phyloP scores from a whole-genome alignment of 208 protist genomes.

The Trypanosoma platydactyli region DNA sequence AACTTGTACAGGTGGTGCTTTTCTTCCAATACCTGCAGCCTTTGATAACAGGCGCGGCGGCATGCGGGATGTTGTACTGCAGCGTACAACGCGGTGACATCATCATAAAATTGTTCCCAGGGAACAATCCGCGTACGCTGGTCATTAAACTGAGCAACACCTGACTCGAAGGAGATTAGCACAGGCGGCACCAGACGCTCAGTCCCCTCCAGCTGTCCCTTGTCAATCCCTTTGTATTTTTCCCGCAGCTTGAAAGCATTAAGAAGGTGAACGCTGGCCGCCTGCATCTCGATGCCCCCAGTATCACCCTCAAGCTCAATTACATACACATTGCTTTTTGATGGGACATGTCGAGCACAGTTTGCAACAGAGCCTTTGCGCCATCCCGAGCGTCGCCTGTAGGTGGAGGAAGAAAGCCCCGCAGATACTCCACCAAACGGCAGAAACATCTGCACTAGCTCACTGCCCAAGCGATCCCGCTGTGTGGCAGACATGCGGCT shows the following conservation, averaged over 20 bases:
- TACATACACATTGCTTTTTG: slow-evolving; percentile 40
- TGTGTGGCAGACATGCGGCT: slow-evolving; percentile 7
- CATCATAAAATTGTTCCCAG: slow-evolving; percentile 77
- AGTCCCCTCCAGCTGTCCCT: slow-evolving; percentile 48
- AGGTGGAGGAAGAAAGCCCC: background rate
- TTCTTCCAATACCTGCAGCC: slow-evolving; percentile 91
- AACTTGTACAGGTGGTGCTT: slow-evolving; percentile 93
- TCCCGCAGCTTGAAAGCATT: slow-evolving; percentile 52
- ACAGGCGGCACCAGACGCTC: slow-evolving; percentile 33
- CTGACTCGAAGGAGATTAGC: slow-evolving; percentile 62
- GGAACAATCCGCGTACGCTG: slow-evolving; percentile 49
- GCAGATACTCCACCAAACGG: background rate
- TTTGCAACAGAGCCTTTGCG: slow-evolving; percentile 5
- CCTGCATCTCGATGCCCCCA: slow-evolving; percentile 76
- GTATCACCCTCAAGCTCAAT: slow-evolving; percentile 70
- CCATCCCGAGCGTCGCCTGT: slow-evolving; percentile 17
- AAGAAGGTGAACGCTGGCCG: slow-evolving; percentile 47
- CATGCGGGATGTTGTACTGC: slow-evolving; percentile 58
- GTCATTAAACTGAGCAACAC: slow-evolving; percentile 60
- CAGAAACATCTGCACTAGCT: background rate
- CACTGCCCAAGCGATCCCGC: slow-evolving; percentile 3
- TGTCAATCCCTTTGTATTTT: slow-evolving; percentile 69
- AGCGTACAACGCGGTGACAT: slow-evolving; percentile 45
- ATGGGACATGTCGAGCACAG: background rate
- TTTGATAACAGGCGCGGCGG: slow-evolving; percentile 50